phyloP scores from a whole-genome alignment of 176 grass and related monocot genomes.

The Canna indica region DNA sequence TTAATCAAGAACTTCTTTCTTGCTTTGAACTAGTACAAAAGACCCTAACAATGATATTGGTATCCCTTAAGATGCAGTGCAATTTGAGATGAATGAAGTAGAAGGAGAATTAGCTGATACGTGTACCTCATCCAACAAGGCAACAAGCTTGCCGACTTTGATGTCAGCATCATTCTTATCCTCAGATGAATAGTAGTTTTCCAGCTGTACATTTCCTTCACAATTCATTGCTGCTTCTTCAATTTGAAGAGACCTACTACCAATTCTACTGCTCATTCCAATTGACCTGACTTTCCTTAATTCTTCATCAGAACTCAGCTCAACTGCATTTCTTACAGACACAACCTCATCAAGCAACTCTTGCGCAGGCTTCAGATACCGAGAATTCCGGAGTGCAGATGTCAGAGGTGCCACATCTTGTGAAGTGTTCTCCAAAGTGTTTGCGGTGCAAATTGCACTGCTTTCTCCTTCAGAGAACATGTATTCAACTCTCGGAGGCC shows the following conservation, averaged over 20 bases:
- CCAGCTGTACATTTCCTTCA: neutral
- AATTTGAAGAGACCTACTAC: conserved; percentile 17
- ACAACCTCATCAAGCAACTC: conserved; percentile 70
- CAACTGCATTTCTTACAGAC: conserved; percentile 27
- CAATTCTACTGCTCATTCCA: neutral
- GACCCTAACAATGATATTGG: too few relatives aligned
- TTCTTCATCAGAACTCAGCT: conserved; percentile 15
- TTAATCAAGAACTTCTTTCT: too few relatives aligned
- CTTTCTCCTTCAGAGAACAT: conserved; percentile 5
- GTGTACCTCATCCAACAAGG: conserved; percentile 64
- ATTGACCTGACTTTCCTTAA: neutral
- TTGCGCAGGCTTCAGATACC: conserved; percentile 59
- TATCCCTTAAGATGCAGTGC: too few relatives aligned
- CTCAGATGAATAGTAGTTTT: conserved; percentile 11
- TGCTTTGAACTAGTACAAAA: too few relatives aligned
- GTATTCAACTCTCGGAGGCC: neutral
- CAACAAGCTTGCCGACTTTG: conserved; percentile 43
- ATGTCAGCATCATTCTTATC: conserved; percentile 31
- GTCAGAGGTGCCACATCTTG: conserved; percentile 9
- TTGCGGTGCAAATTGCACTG: neutral
- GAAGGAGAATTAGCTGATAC: neutral
- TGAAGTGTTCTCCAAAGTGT: neutral
- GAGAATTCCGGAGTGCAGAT: conserved; percentile 35
- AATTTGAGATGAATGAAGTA: neutral
- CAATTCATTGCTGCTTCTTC: conserved; percentile 3